Conservation (phyloP, 495 filamentous ascomycete species). For the Daldinia caldariorum region DNA sequence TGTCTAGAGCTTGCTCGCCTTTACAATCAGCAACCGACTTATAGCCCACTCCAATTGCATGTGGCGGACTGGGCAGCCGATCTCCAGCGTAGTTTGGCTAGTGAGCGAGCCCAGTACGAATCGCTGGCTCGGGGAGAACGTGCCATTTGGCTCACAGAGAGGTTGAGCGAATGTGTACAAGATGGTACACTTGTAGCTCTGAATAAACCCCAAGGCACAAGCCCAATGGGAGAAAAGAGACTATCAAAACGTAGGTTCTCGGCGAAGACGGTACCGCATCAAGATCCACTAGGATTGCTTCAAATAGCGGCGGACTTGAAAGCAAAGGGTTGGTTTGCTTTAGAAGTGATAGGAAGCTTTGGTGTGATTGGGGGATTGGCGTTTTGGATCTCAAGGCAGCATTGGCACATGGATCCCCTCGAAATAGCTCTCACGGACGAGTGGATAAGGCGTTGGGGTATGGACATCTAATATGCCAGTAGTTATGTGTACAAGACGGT, state of each 20-base stretch:
- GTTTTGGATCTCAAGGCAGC: conserved; percentile 64
- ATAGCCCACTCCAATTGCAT: conserved; percentile 78
- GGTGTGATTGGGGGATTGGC: conserved; percentile 79
- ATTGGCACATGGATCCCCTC: conserved; percentile 41
- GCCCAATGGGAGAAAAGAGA: conserved; percentile 34
- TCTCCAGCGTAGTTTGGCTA: conserved; percentile 81
- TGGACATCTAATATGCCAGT: conserved; percentile 36
- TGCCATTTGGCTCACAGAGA: conserved; percentile 80
- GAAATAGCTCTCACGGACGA: conserved; percentile 40
- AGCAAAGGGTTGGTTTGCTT: conserved; percentile 69
- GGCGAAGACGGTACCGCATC: conserved; percentile 53
- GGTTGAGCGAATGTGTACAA: conserved; percentile 75
- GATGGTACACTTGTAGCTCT: conserved; percentile 71
- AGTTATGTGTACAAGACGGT: conserved; percentile 20
- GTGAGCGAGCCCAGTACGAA: conserved; percentile 82
- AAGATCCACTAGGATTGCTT: conserved; percentile 82
- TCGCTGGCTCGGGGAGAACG: conserved; percentile 75
- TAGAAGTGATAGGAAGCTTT: conserved; percentile 82
- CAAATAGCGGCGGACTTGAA: conserved; percentile 74
- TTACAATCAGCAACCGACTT: conserved; percentile 75
- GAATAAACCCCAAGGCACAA: conserved; percentile 25
- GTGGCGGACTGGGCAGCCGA: conserved; percentile 91
- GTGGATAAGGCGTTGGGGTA: conserved; percentile 40
- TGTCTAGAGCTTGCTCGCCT: conserved; percentile 77
- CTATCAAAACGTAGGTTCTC: conserved; percentile 22